Evolutionary conservation across 352 stramenopile species (phyloP).

Genomic region (Phytophthora megakarya): DNA sequence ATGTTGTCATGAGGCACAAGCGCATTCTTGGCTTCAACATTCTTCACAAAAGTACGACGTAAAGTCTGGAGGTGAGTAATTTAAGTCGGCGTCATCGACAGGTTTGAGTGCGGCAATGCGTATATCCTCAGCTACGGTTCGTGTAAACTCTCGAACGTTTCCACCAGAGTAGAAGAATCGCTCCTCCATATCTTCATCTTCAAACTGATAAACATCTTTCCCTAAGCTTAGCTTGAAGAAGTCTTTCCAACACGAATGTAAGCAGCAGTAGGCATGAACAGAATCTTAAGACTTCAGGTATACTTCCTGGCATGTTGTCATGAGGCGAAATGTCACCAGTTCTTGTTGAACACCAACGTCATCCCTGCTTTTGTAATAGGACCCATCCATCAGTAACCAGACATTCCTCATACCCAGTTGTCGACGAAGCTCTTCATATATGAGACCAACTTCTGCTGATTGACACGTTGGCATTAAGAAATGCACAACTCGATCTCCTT

Average conservation of each 20-base stretch:
- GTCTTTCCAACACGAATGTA: too few relatives aligned
- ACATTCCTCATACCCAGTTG: too few relatives aligned
- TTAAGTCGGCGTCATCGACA: too few relatives aligned
- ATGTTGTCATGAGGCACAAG: slow-evolving; percentile 18
- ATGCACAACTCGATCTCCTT: slow-evolving; percentile 7
- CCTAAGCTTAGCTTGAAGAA: too few relatives aligned
- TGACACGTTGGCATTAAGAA: neutral
- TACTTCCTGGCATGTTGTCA: slow-evolving; percentile 25
- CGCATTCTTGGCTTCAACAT: too few relatives aligned
- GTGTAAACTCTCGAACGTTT: slow-evolving; percentile 6
- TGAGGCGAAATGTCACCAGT: slow-evolving; percentile 11
- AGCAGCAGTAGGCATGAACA: slow-evolving; percentile 5
- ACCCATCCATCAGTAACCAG: slow-evolving; percentile 8
- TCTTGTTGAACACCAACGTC: too few relatives aligned
- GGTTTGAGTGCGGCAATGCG: too few relatives aligned
- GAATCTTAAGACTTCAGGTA: slow-evolving; percentile 2
- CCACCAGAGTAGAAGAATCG: slow-evolving; percentile 21
- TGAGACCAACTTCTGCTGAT: neutral
- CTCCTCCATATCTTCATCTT: slow-evolving; percentile 7
- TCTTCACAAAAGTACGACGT: too few relatives aligned
- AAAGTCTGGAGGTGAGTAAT: too few relatives aligned
- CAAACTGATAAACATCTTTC: slow-evolving; percentile 1
- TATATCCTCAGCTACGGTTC: too few relatives aligned
- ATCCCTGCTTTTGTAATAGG: slow-evolving; percentile 3
- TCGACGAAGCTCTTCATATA: too few relatives aligned